Base-by-base conservation (phyloP, 306 rosid species). In the Hippophae rhamnoides region DNA sequence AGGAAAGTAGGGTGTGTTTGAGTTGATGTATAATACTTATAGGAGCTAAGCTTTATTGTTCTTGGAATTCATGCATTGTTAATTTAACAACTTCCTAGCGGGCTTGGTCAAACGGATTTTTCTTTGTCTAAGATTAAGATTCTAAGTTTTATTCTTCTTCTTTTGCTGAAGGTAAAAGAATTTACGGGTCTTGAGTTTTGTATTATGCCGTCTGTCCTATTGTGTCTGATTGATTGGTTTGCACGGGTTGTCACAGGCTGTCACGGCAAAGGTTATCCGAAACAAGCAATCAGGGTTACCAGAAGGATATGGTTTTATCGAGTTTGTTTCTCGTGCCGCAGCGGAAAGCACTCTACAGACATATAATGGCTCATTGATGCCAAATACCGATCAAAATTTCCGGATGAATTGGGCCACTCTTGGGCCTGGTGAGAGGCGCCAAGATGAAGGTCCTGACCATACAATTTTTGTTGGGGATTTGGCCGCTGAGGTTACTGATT, bases 401-500 rank as follows among this genome's bases (percentile, higher is more conserved):
- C 73, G 86, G 58, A 63, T 83, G 59, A 83, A 83, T 63, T 83
- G 89, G 89, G 89, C 89, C 5, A 80, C 86, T 7, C 77, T 81
- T 52, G 82, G 86, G 64, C 81, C 89, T 43, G 89, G 89, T 0
- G 89, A 83, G 79, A 72, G 79, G 69, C 89, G 86, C 9, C 89
- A 80, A 62, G 89, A 83, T 14, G 89, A 83, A 11, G 81, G 83
- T 52, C 86, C 79, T 1, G 86, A 83, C 41, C 68, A 66, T 58
- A 80, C 89, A 0, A 62, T 83, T 57, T 83, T 83, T 27, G 89
- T 83, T 2, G 89, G 89, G 27, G 89, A 83, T 64, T 77, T 83
- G 72, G 83, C 89, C 13, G 83, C 83, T 56, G 89, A 83, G 66
- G 89, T 83, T 58, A 77, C 81, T n/a, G 89, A 83, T 77, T 83